phyloP scores from a whole-genome alignment of 2,329 filamentous ascomycete species.

The Colletotrichum sp. region DNA sequence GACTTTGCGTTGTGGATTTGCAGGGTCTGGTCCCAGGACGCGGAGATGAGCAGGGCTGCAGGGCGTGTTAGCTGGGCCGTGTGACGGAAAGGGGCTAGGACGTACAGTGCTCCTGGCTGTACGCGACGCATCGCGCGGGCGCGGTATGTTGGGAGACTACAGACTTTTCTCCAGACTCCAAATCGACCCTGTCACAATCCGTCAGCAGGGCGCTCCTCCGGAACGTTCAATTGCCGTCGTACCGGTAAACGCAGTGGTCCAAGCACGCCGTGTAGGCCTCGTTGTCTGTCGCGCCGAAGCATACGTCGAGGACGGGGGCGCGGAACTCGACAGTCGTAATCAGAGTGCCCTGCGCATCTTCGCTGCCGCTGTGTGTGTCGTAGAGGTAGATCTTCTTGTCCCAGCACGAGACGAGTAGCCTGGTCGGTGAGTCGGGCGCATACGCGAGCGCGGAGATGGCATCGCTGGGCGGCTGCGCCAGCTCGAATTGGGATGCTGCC shows the following conservation, averaged over 20 bases:
- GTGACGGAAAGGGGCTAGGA: neutral
- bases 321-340: slow-evolving; percentile 79
- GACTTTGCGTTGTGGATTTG: slow-evolving; percentile 76
- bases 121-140: slow-evolving; percentile 84
- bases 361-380: slow-evolving; percentile 66
- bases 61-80: neutral
- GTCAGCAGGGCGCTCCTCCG: neutral
- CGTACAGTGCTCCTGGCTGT: slow-evolving; percentile 74
- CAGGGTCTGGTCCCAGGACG: slow-evolving; percentile 91
- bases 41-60: slow-evolving; percentile 78
- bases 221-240: slow-evolving; percentile 23
- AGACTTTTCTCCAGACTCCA: slow-evolving; percentile 74
- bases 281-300: slow-evolving; percentile 82
- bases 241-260: slow-evolving; percentile 86
- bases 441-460: slow-evolving; percentile 88
- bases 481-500: slow-evolving; percentile 77
- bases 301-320: slow-evolving; percentile 88
- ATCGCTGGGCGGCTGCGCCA: slow-evolving; percentile 82
- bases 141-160: slow-evolving; percentile 79
- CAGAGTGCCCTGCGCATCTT: slow-evolving; percentile 65
- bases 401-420: slow-evolving; percentile 92
- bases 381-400: slow-evolving; percentile 92
- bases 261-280: slow-evolving; percentile 87
- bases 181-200: slow-evolving; percentile 58
- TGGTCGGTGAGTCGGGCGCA: slow-evolving; percentile 75